Base-by-base conservation (phyloP, 2,329 filamentous ascomycete species). In the Aspergillus neoniger region DNA sequence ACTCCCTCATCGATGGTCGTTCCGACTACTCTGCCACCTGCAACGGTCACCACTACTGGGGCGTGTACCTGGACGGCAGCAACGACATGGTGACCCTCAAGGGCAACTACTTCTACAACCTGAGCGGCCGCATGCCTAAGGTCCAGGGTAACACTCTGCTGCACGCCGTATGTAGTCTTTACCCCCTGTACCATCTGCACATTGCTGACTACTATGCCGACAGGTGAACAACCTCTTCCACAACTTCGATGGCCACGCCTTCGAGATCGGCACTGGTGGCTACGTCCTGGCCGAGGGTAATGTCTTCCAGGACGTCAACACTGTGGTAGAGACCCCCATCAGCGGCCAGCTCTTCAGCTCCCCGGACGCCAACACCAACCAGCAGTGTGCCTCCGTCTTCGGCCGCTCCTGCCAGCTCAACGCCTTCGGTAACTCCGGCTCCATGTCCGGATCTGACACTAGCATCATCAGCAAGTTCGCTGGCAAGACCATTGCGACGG, bases 91-190 rank as follows among this genome's bases (percentile, higher is more conserved):
- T 87, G 68, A 87, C 85, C 64, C 68, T 87, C 71, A 84, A 85
- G 78, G 79, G 79, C 65, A 87, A 87, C 80, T 86, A 86, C 76
- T 78, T 87, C 71, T 82, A 86, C 79, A 78, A 85, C 73, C 82
- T 81, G 54, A 82, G 79, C 15, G 85, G 85, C 60, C 84, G 85
- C 58, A 77, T 78, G 14, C 85, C 85, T 66, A 86, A 87, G 78
- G 77, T 87, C 23, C 77, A 75, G 60, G 79, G 79, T 30, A 83
- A 83, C 71, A 85, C 85, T 57, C 80, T 86, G 44, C 76, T 87
- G 57, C 85, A 88, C 73, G 83, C 82, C 38, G 71, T 73, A 62
- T 58, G 69, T 30, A 28, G 3, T 6, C 36, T 21, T 1, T 10
- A 6, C 41, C 36, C 23, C 10, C 10, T 14, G 4, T 19, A 4